Conservation (phyloP, 805 yeast species). For the Suhomyces prunicola region DNA sequence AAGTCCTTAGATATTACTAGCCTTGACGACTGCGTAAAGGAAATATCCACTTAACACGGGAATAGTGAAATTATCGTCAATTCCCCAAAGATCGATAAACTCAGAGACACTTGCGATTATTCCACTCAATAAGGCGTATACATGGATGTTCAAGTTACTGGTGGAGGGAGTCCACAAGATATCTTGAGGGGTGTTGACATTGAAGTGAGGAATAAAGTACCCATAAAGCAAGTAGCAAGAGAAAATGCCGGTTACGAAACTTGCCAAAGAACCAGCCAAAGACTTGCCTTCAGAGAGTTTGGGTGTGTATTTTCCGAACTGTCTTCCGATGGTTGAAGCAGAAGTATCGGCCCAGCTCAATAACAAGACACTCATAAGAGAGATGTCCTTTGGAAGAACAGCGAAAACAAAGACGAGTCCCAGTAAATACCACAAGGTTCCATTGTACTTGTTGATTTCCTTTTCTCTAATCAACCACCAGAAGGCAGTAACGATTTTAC, state of each 20-base stretch:
- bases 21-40: conserved; percentile 47
- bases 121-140: conserved; percentile 64
- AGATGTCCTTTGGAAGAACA: conserved; percentile 75
- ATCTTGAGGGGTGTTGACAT: conserved; percentile 54
- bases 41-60: conserved; percentile 80
- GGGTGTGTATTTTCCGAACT: conserved; percentile 80
- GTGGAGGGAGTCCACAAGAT: conserved; percentile 65
- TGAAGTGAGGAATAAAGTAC: conserved; percentile 60
- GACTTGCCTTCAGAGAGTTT: conserved; percentile 72
- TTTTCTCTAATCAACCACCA: conserved; percentile 84
- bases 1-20: not conserved
- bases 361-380: conserved; percentile 69
- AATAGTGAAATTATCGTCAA: conserved; percentile 94
- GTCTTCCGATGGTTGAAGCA: conserved; percentile 90
- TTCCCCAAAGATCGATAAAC: conserved; percentile 67
- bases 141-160: conserved; percentile 52
- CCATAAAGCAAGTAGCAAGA: conserved; percentile 72
- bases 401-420: conserved; percentile 74
- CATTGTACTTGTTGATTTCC: conserved; percentile 72
- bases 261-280: conserved; percentile 87
- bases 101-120: conserved; percentile 84
- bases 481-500: conserved; percentile 58
- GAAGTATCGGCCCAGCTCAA: conserved; percentile 98
- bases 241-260: conserved; percentile 67
- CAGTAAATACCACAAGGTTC: conserved; percentile 81